Evolutionary conservation across 139 green algal genomes (phyloP), one percentile per base, ranked within the genome.

Genomic region (Chlamydomonas sp.): DNA sequence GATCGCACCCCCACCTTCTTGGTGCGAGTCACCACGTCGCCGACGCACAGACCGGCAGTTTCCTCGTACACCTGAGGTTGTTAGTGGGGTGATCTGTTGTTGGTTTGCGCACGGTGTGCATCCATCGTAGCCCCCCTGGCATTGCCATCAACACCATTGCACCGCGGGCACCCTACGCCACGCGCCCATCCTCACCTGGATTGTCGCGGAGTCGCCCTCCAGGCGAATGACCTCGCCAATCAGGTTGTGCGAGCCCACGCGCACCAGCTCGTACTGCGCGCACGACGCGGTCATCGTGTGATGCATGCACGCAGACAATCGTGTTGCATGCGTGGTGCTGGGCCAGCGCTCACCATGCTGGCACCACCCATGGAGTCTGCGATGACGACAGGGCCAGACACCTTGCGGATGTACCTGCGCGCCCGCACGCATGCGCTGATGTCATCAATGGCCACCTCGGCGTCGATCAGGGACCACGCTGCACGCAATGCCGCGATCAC

Each of bases 171-270:
- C 29, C 59, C 5, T 28, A 50, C 67, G 35, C n/a, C n/a, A n/a
- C n/a, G n/a, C n/a, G n/a, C n/a, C n/a, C n/a, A n/a, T n/a, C n/a
- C n/a, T n/a, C 31, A 91, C 88, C 86, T 98, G 94, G 64, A 99
- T 97, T 33, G 95, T 99, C 2, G 95, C 95, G 28, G 80, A 96
- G 74, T 98, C 90, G 10, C 85, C 89, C 78, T 99, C 95, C 37
- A 99, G 80, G 31, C 95, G 88, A 82, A 99, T 99, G 78, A 99
- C 98, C 76, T 99, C 95, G 31, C 95, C 95, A 71, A 99, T 99
- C 48, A 99, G 87, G 31, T 91, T 85, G 68, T 97, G 89, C 5
- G 80, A 54, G 16, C 95, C 95, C 33, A 99, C 95, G 33, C 95
- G 89, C 24, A 99, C 92, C 29, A 99, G 88, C 87, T 99, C 95